Evolutionary conservation across 2,329 filamentous ascomycete genomes (phyloP).

Genomic region (Aspergillus tanneri): DNA sequence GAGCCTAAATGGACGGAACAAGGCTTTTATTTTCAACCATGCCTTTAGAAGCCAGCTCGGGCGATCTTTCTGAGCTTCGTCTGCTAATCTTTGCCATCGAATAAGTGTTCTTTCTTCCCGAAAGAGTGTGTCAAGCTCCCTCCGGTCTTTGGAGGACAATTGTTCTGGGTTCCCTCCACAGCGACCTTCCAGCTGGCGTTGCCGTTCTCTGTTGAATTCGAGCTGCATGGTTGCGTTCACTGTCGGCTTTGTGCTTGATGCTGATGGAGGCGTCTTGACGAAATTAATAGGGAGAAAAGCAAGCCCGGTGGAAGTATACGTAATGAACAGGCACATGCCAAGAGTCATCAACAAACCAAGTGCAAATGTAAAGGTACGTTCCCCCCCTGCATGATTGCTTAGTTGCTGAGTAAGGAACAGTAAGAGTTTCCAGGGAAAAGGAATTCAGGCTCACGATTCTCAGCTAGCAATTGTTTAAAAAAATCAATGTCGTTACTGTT

Average conservation of each 20-base stretch:
- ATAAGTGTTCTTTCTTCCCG: conserved; percentile 91
- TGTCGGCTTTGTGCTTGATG: conserved; percentile 76
- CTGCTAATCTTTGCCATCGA: conserved; percentile 80
- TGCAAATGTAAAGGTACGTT: conserved; percentile 87
- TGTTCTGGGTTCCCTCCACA: conserved; percentile 72
- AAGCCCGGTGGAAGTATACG: conserved; percentile 87
- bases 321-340: conserved; percentile 78
- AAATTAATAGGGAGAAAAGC: conserved; percentile 85
- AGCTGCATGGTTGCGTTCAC: conserved; percentile 77
- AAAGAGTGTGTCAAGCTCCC: conserved; percentile 81
- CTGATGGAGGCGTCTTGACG: conserved; percentile 85
- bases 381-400: conserved; percentile 60
- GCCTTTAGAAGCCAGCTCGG: conserved; percentile 68
- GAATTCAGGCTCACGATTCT: conserved; percentile 63
- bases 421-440: neutral
- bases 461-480: conserved; percentile 78
- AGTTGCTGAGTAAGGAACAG: conserved; percentile 2
- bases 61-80: conserved; percentile 66
- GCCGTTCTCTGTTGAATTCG: conserved; percentile 84
- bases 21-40: conserved; percentile 77
- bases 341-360: conserved; percentile 84
- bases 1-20: conserved; percentile 86
- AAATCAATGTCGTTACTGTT: conserved; percentile 77
- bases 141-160: conserved; percentile 78
- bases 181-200: conserved; percentile 85